Evolutionary conservation across 805 yeast species (phyloP).

Genomic region (Saccharomyces kudriavzevii): DNA sequence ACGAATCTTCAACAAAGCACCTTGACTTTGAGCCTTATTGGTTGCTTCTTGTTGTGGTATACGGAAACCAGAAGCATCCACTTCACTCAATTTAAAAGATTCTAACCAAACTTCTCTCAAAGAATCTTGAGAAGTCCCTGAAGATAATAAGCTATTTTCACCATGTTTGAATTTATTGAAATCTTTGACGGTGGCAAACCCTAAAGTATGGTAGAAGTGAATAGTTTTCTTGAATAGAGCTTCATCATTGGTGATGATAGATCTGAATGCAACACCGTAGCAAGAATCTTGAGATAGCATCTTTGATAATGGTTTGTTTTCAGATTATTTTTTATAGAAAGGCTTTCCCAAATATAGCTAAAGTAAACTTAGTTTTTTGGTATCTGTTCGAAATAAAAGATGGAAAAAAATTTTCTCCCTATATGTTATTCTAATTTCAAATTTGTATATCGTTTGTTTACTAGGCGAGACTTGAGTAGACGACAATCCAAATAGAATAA

Average conservation of each 20-base stretch:
- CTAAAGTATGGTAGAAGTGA: slow-evolving; percentile 51
- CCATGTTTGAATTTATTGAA: slow-evolving; percentile 44
- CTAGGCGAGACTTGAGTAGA: neutral
- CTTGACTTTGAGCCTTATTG: slow-evolving; percentile 35
- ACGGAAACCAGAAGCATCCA: slow-evolving; percentile 51
- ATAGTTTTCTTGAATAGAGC: slow-evolving; percentile 40
- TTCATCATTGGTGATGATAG: slow-evolving; percentile 50
- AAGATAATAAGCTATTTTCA: slow-evolving; percentile 26
- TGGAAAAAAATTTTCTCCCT: neutral
- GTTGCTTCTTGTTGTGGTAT: slow-evolving; percentile 41
- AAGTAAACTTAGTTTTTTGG: neutral
- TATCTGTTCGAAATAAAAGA: neutral
- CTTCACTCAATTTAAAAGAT: slow-evolving; percentile 54
- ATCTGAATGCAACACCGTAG: slow-evolving; percentile 46
- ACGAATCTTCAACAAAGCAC: slow-evolving; percentile 43
- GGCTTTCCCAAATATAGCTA: neutral
- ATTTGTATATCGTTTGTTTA: neutral
- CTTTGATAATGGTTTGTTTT: neutral
- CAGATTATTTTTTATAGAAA: neutral
- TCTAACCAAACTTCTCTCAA: slow-evolving; percentile 67
- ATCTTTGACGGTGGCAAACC: slow-evolving; percentile 52
- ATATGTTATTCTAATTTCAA: neutral
- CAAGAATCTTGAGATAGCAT: slow-evolving; percentile 22
- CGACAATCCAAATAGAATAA: neutral
- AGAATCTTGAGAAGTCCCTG: slow-evolving; percentile 60